A percentile compares a stretch with the other conserved stretches of the same genome.
Conservation (phyloP, 1,284 basidiomycete genomes). For the Phylloboletellus chloephorus region DNA sequence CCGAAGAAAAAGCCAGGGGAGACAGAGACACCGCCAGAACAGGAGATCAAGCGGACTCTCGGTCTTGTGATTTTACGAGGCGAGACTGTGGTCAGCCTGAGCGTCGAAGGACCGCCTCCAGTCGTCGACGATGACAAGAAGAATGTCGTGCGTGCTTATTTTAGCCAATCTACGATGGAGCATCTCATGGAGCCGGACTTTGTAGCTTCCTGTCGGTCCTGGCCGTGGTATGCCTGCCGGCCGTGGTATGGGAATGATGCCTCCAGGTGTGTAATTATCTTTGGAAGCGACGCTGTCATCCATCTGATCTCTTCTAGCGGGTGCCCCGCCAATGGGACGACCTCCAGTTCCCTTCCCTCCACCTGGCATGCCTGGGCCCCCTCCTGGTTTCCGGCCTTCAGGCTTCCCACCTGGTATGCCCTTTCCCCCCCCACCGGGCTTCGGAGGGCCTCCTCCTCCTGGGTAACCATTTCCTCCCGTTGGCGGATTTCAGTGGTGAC, state of each 20-base stretch:
- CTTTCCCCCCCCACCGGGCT: conserved; percentile 76
- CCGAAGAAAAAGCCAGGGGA: conserved; percentile 82
- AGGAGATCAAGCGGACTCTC: conserved; percentile 94
- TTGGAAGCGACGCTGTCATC: conserved; percentile 12
- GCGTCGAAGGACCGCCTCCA: conserved; percentile 94
- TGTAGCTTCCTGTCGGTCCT: conserved; percentile 80
- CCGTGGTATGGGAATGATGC: conserved; percentile 95
- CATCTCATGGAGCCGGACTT: conserved; percentile 16
- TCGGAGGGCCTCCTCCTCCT: conserved; percentile 73
- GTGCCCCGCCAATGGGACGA: conserved; percentile 66
- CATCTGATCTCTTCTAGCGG: conserved; percentile 40
- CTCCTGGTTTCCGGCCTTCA: conserved; percentile 79
- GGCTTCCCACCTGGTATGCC: conserved; percentile 77
- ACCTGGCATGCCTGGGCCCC: conserved; percentile 78
- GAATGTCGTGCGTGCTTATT: conserved; percentile 47
- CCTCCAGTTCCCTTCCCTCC: conserved; percentile 83
- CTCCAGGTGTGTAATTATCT: conserved; percentile 62
- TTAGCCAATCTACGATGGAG: conserved; percentile 10
- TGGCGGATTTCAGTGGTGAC: conserved; percentile 10
- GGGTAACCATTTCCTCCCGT: conserved; percentile 52
- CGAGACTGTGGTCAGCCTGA: conserved; percentile 93
- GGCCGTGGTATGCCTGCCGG: conserved; percentile 95
- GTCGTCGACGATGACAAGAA: conserved; percentile 87
- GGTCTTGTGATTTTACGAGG: conserved; percentile 95
- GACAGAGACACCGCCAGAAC: conserved; percentile 68